Percentiles rank a stretch among this genome's conserved stretches.
These are phyloP conservation scores for Glarea lozoyensis DNA, from an alignment of 495 filamentous ascomycete species.

Conservation along the genomic window DNA sequence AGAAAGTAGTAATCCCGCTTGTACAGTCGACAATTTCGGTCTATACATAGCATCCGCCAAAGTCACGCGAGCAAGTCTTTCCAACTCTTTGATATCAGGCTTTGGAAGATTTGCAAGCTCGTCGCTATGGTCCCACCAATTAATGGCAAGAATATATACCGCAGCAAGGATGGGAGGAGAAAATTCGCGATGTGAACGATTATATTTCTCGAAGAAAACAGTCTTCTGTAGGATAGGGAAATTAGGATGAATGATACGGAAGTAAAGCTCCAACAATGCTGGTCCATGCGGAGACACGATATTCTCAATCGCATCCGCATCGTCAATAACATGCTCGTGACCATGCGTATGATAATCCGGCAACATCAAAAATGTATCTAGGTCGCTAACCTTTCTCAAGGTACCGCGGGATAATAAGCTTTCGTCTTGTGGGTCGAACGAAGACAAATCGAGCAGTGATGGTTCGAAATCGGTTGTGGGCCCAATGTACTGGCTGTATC, in stretches of 20 bases:
- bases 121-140: conserved; percentile 75
- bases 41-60: conserved; percentile 69
- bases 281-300: conserved; percentile 76
- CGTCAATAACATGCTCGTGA: conserved; percentile 50
- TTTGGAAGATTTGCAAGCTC: conserved; percentile 53
- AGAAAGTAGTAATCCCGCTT: conserved; percentile 81
- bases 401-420: conserved; percentile 57
- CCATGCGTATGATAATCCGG: conserved; percentile 55
- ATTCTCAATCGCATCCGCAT: conserved; percentile 72
- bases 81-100: conserved; percentile 67
- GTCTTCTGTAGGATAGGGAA: conserved; percentile 87
- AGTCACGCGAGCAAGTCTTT: conserved; percentile 64
- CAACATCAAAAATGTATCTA: conserved; percentile 78
- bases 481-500: conserved; percentile 57
- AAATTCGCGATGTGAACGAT: conserved; percentile 63
- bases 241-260: conserved; percentile 76
- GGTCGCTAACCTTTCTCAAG: conserved; percentile 69
- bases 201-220: conserved; percentile 78
- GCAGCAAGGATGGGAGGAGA: conserved; percentile 80
- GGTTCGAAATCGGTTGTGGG: conserved; percentile 67
- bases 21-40: conserved; percentile 87
- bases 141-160: conserved; percentile 83
- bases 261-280: conserved; percentile 78
- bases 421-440: conserved; percentile 64
- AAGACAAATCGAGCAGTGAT: conserved; percentile 59